A percentile compares a stretch with the other conserved stretches of the same genome.
phyloP scores from a whole-genome alignment of 1,139 yeast genomes.

The Yamadazyma diospyri region DNA sequence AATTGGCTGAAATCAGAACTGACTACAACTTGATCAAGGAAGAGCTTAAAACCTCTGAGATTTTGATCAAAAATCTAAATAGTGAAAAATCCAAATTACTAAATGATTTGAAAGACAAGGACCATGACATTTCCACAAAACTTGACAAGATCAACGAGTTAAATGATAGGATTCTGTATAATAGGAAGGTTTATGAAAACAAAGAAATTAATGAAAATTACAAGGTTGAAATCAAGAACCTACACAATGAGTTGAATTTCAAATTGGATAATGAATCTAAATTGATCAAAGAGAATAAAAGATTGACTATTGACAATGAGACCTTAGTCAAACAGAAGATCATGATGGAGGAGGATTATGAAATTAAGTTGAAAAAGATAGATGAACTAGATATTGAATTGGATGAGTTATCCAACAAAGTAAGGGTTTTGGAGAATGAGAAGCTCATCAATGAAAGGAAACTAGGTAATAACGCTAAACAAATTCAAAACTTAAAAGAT shows the following conservation, averaged over 20 bases:
- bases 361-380: slow-evolving; percentile 48
- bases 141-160: slow-evolving; percentile 40
- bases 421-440: slow-evolving; percentile 45
- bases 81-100: slow-evolving; percentile 53
- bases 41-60: slow-evolving; percentile 60
- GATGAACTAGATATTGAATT: slow-evolving; percentile 44
- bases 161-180: slow-evolving; percentile 53
- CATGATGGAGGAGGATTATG: slow-evolving; percentile 51
- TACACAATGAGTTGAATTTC: slow-evolving; percentile 56
- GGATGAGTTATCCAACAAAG: slow-evolving; percentile 44
- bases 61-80: slow-evolving; percentile 54
- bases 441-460: slow-evolving; percentile 42
- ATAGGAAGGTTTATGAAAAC: slow-evolving; percentile 46
- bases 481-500: slow-evolving; percentile 48
- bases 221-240: slow-evolving; percentile 54
- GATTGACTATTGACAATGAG: slow-evolving; percentile 59
- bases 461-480: slow-evolving; percentile 47
- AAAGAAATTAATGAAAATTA: slow-evolving; percentile 41
- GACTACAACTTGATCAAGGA: slow-evolving; percentile 52
- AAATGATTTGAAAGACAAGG: slow-evolving; percentile 55
- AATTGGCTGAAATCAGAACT: slow-evolving; percentile 53
- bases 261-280: slow-evolving; percentile 62
- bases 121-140: slow-evolving; percentile 51
- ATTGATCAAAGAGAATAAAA: slow-evolving; percentile 61
- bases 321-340: slow-evolving; percentile 45